Conservation (phyloP, 2,329 filamentous ascomycete species). For the Truncatella angustata region DNA sequence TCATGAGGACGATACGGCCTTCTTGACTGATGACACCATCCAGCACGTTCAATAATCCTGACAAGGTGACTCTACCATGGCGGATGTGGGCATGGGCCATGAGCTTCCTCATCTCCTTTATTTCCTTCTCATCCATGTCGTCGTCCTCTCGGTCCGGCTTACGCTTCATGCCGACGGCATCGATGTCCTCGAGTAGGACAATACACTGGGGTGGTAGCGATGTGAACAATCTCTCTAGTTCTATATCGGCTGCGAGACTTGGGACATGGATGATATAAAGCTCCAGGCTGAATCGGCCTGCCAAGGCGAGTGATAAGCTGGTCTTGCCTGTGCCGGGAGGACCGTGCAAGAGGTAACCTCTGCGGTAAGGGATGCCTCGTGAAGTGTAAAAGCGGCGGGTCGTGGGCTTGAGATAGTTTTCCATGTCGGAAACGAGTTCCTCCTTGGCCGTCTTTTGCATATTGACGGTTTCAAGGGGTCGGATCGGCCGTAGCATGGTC, state of each 20-base stretch:
- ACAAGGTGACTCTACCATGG: constrained; percentile 66
- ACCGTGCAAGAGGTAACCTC: constrained; percentile 71
- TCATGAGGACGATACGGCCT: constrained; percentile 68
- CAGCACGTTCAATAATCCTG: constrained; percentile 57
- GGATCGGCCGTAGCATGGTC: constrained; percentile 31
- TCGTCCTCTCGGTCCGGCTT: constrained; percentile 25
- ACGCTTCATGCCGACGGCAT: constrained; percentile 47
- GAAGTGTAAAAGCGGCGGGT: constrained; percentile 66
- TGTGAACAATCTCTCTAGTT: constrained; percentile 31
- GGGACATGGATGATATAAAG: constrained; percentile 73
- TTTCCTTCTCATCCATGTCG: constrained; percentile 5
- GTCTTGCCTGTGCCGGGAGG: constrained; percentile 75
- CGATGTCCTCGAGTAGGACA: constrained; percentile 56
- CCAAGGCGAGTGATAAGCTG: constrained; percentile 72
- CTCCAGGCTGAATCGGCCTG: constrained; percentile 68
- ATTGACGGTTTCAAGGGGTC: constrained; percentile 34
- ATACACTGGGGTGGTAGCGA: constrained; percentile 36
- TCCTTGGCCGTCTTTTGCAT: constrained; percentile 48
- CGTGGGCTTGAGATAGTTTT: constrained; percentile 60
- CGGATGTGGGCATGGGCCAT: constrained; percentile 43
- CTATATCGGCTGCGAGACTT: constrained; percentile 24
- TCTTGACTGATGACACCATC: constrained; percentile 69
- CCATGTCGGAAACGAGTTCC: constrained; percentile 66
- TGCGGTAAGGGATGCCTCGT: constrained; percentile 70
- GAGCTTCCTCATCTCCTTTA: not conserved